Base-by-base conservation (phyloP, 192 early-diverging fungal species). In the Chytriomyces confervae region DNA sequence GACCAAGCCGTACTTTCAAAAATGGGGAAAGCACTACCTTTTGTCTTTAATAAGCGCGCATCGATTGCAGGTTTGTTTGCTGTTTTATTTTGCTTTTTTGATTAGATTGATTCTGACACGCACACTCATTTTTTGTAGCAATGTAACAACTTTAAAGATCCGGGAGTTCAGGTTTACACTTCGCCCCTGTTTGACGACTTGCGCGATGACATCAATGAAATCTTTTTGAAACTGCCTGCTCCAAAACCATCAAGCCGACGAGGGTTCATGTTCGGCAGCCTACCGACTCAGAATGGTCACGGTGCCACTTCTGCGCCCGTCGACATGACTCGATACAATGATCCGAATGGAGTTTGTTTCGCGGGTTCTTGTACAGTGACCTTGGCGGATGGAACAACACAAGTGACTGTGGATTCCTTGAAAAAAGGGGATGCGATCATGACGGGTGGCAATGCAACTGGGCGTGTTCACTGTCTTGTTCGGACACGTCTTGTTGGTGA, bases 131-230 rank as follows among this genome's bases (percentile, higher is more conserved):
- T 3, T 64, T 10, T 11, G n/a, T 60, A 82, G 67, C 57, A 65
- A 24, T 83, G 82, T 69, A 78, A 77, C 76, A 83, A 83, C 66
- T 83, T 83, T 77, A 83, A 83, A 69, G 82, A 83, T 62, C 80
- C 79, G 7, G 82, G 82, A 2, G 76, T 83, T 8, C 82, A 83
- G 68, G 63, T 61, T 11, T 83, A 83, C 71, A 66, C 66, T 10
- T 36, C 46, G 5, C 50, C 65, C 3, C 57, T 75, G 10, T 78
- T 75, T 69, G 60, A 80, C 43, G 45, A 75, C 7, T 16, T 80
- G 44, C 50, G 69, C 5, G 70, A 75, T n/a, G 47, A 79, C 10
- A 62, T 75, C 48, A 78, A 78, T 24, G 71, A 80, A 36, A 66
- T 82, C 44, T 82, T 82, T 62, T 16, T 82, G 10, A 66, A 50